phyloP scores from a whole-genome alignment of 495 filamentous ascomycete genomes.

The Oidiodendron maius region DNA sequence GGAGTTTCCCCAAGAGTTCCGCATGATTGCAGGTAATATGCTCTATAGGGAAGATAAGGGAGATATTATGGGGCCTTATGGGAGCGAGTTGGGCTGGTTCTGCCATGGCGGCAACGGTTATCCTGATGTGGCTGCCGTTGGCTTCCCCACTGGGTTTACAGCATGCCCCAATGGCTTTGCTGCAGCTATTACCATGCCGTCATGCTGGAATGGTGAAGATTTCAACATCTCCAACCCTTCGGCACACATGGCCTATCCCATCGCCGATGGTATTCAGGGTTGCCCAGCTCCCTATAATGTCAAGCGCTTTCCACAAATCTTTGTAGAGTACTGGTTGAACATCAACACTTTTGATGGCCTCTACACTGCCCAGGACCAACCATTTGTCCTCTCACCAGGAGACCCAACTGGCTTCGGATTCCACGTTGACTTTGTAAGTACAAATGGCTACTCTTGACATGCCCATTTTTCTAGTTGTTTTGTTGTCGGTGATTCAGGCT shows the following conservation, averaged over 20 bases:
- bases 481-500: no score
- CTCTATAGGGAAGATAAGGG: slow-evolving; percentile 33
- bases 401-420: slow-evolving; percentile 67
- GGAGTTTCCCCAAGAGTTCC: slow-evolving; percentile 60
- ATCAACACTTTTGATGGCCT: slow-evolving; percentile 41
- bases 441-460: no score
- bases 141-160: no score
- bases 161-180: slow-evolving; percentile 59
- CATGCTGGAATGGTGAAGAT: slow-evolving; percentile 81
- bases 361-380: slow-evolving; percentile 45
- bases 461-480: no score
- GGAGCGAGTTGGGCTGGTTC: slow-evolving; percentile 40
- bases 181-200: slow-evolving; percentile 79
- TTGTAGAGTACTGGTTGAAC: slow-evolving; percentile 55
- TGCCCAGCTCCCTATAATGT: slow-evolving; percentile 53
- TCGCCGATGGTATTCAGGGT: slow-evolving; percentile 28
- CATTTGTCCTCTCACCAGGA: slow-evolving; percentile 33
- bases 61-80: slow-evolving; percentile 38
- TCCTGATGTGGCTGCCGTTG: slow-evolving; percentile 39
- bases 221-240: slow-evolving; percentile 43
- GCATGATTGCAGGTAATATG: slow-evolving; percentile 66
- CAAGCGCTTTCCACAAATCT: slow-evolving; percentile 47
- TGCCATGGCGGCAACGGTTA: slow-evolving; percentile 43
- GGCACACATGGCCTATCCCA: slow-evolving; percentile 52
- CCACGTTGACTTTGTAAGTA: slow-evolving; percentile 72